Base-by-base conservation (phyloP, 495 filamentous ascomycete genomes). In the Chlorociboria aeruginascens region DNA sequence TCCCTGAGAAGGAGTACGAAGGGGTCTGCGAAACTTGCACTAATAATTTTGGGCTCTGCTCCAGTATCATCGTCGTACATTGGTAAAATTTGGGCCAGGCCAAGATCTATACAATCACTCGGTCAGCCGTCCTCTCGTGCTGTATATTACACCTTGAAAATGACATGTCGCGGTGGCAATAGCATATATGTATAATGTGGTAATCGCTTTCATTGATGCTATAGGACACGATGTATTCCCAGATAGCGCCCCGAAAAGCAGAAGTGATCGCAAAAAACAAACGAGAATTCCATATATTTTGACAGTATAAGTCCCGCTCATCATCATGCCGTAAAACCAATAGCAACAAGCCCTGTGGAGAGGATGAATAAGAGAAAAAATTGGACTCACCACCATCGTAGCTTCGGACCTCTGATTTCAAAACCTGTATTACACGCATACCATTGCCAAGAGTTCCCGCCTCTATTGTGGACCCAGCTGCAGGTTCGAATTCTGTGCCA, bases 11-110 rank as follows among this genome's bases (percentile, higher is more conserved):
- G 74, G 2, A 94, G 68, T n/a, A 99, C 58, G 59, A 85, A 96
- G 6, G 89, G 88, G 58, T 96, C 92, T 10, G 73, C 71, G 54
- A 97, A 85, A 62, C 84, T 92, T n/a, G 83, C 82, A 56, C 75
- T 85, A 35, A 86, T 66, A 25, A 89, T 81, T 33, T 78, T 71
- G 4, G 85, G 79, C 52, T 87, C 84, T 9, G 74, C 74, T 14
- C 81, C 88, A 0, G 78, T 86, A 40, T 86, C 85, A 55, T 95
- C 92, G 52, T 97, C 90, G 46, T 78, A 74, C 68, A 96, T 81
- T 2, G 88, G 86, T 46, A 95, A 74, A 30, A 97, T 96, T 59
- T 97, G 89, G 38, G 79, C 74, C 32, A 99, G 71, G 8, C 82
- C 81, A 40, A 97, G 69, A 60, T 95, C 87, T 89, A 56, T n/a